Evolutionary conservation across 2,329 filamentous ascomycete genomes (phyloP), one percentile per base, ranked within the genome.

Genomic region (Metarhizium rileyi): DNA sequence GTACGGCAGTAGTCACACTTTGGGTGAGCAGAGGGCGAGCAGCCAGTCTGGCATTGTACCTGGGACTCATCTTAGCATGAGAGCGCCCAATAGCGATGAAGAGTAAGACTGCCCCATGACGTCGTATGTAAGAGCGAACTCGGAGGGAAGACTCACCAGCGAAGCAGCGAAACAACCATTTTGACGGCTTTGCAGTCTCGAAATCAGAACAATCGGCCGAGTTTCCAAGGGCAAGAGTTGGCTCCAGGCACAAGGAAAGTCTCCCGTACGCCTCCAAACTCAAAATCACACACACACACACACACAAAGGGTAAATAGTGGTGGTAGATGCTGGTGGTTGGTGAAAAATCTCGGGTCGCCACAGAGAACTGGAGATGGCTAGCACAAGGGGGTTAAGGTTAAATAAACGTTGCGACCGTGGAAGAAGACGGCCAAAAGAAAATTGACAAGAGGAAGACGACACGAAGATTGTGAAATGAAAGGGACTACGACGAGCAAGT

Each of bases 1-100:
- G 83, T 52, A 97, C 78, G 45, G 88, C 86, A 36, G 91, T 96
- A 50, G 90, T 95, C 60, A 95, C 72, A 65, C 85, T 87, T 74
- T 95, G 89, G 10, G 91, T 97, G 62, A 96, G 80, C 59, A 97
- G 74, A 52, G 91, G 91, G 63, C 87, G 81, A 61, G 82, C 79
- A 59, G 86, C 84, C 65, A 96, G 76, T 68, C 81, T 86, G 63
- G 81, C 76, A 70, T 94, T 89, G 73, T 97, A 97, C 90, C 90
- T 87, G 38, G 16, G 9, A 42, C 18, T 25, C 3, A 14, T 4
- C 20, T 42, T 14, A 42, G 38, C 22, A 3, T 4, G 18, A 12
- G 22, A 8, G 22, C 5, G 35, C 35, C 18, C 16, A 25, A 25
- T 23, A 14, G 20, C 38, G 20, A 20, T 23, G 38, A 25, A 23